Percentiles rank a stretch among this genome's conserved stretches.
phyloP scores from a whole-genome alignment of 1,284 basidiomycete genomes.

The Trichosporon asahii region DNA sequence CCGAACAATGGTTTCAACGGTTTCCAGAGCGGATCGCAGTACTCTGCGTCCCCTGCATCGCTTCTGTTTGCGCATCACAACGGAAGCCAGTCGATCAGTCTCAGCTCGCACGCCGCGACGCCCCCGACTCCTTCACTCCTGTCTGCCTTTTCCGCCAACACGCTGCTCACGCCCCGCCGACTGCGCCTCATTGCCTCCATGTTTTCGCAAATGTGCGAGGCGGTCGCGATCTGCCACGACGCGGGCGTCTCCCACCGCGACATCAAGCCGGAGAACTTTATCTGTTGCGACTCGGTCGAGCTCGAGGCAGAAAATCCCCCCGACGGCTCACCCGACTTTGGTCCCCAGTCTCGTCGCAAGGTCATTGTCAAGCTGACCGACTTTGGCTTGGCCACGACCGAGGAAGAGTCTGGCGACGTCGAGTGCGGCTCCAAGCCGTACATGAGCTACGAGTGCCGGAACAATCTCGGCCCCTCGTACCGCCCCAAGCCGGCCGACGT shows the following conservation, averaged over 20 bases:
- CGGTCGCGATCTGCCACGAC: conserved; percentile 92
- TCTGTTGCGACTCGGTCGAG: conserved; percentile 72
- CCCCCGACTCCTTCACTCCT: conserved; percentile 92
- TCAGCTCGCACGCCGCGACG: conserved; percentile 56
- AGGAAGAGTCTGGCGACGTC: conserved; percentile 86
- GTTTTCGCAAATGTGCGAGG: conserved; percentile 98
- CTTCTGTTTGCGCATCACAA: conserved; percentile 47
- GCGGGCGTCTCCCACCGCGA: conserved; percentile 91
- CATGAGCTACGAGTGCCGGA: conserved; percentile 98
- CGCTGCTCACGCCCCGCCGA: conserved; percentile 78
- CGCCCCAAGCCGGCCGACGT: conserved; percentile 92
- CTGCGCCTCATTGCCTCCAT: conserved; percentile 90
- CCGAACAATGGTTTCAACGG: conserved; percentile 17
- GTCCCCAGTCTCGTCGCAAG: conserved; percentile 57
- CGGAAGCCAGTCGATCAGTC: conserved; percentile 22
- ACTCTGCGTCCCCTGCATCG: conserved; percentile 40
- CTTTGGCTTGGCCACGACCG: conserved; percentile 91
- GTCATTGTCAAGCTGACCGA: conserved; percentile 87
- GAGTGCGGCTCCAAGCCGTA: conserved; percentile 98
- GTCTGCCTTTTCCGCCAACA: conserved; percentile 75
- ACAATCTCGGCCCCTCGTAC: conserved; percentile 91
- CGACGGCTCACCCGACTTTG: conserved; percentile 37
- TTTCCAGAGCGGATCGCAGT: conserved; percentile 13
- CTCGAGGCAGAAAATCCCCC: conserved; percentile 57
- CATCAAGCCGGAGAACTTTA: conserved; percentile 97